phyloP scores from a whole-genome alignment of 2,329 filamentous ascomycete genomes.

The Grosmannia serpens region DNA sequence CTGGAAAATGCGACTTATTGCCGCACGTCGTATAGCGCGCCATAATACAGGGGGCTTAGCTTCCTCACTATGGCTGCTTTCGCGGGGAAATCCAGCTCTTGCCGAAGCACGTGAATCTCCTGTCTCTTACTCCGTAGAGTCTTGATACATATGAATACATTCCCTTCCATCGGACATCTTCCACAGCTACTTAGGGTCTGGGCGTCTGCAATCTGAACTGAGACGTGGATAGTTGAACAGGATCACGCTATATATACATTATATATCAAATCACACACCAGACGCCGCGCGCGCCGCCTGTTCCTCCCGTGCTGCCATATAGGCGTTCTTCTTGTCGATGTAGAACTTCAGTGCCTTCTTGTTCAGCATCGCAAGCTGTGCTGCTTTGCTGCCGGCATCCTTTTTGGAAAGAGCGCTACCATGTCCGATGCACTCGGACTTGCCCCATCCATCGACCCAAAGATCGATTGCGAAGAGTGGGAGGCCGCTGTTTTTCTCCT shows the following conservation, averaged over 20 bases:
- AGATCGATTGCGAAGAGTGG: conserved; percentile 51
- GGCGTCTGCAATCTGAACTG: not conserved
- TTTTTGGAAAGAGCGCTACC: conserved; percentile 56
- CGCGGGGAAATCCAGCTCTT: not conserved
- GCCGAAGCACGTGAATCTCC: conserved; percentile 5
- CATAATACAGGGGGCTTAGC: not conserved
- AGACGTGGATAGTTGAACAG: not conserved
- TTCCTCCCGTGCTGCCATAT: conserved; percentile 21
- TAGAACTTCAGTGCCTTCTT: conserved; percentile 49
- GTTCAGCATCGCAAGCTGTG: conserved; percentile 50
- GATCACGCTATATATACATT: not conserved
- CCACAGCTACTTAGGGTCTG: not conserved
- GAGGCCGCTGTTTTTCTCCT: conserved; percentile 41
- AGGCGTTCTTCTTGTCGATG: conserved; percentile 34
- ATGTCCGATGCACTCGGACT: conserved; percentile 47
- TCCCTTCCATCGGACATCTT: not conserved
- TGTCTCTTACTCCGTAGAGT: not conserved
- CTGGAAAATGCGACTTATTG: not conserved
- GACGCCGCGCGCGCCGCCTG: conserved; percentile 1
- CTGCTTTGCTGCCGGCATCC: conserved; percentile 58
- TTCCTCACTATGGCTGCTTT: not conserved
- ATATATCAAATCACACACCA: not conserved
- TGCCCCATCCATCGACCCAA: conserved; percentile 58
- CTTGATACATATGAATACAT: not conserved
- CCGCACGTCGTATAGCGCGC: not conserved